Base-by-base conservation (phyloP, 1,139 yeast genomes). In the Pichia inconspicua region DNA sequence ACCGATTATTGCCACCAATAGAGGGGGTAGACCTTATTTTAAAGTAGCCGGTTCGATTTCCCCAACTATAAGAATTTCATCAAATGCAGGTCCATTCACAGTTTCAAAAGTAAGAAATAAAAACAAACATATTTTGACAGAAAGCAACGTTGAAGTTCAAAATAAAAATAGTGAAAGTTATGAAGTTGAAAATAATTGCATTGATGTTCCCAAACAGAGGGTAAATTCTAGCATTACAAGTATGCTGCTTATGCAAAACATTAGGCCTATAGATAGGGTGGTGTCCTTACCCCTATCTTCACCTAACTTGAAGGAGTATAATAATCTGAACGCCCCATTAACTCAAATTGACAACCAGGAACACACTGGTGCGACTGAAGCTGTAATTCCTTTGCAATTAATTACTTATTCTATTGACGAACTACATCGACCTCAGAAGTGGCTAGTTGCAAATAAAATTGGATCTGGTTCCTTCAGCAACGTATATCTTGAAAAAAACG, bases 401-500 rank as follows among this genome's bases (percentile, higher is more conserved):
- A 5, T 32, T 10, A 47, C 49, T 25, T 47, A 44, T 25, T 30
- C 42, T 7, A 36, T 40, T 11, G 49, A 45, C 25, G 45, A 39
- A 2, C 34, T 15, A 11, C 27, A 12, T 27, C 40, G 32, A 25
- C 40, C 22, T 27, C 63, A 59, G 41, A 32, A 36, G 8, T 64
- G 66, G 66, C 60, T 63, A 40, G 66, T 73, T 27, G 46, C 66
- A 43, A 72, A 69, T 42, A 69, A 68, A 52, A 70, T 74, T 57
- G 78, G 83, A 11, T 76, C 74, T 60, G 83, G 83, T 2, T 77
- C 82, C 0, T 78, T 77, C 55, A 76, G 81, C 11, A 67, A 72
- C 15, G 83, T 78, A 4, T 75, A 72, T 60, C 42, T 61, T 3
- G 54, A 57, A 2, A 28, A 12, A 15, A 56, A 52, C 22, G 43